Conservation (phyloP, 139 green algal species). For the Chlamydomonas applanata region DNA sequence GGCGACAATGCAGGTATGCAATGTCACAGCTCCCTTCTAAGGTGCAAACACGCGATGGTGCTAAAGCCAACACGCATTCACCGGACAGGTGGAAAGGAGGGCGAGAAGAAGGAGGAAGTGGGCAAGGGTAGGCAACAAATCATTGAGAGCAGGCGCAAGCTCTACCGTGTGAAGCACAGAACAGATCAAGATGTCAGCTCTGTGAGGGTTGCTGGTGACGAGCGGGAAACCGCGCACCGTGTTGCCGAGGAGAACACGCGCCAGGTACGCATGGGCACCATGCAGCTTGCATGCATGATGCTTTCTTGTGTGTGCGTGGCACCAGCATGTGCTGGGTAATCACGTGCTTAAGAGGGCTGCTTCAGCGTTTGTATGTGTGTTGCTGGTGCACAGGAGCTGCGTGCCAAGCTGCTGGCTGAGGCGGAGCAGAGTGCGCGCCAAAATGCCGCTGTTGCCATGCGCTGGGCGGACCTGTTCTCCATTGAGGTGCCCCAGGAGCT, state of each 20-base stretch:
- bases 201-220: slow-evolving; percentile 56
- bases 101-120: slow-evolving; percentile 54
- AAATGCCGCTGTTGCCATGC: slow-evolving; percentile 71
- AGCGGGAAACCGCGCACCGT: slow-evolving; percentile 54
- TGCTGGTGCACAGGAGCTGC: slow-evolving; percentile 52
- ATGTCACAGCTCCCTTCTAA: neutral
- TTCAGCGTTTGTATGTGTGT: too few relatives aligned
- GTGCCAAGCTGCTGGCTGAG: slow-evolving; percentile 68
- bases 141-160: slow-evolving; percentile 55
- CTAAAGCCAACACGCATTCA: too few relatives aligned
- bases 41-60: too few relatives aligned
- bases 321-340: too few relatives aligned
- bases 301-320: too few relatives aligned
- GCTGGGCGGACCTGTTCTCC: slow-evolving; percentile 69
- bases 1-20: slow-evolving; percentile 48
- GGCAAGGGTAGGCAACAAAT: slow-evolving; percentile 68
- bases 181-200: slow-evolving; percentile 58
- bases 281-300: slow-evolving; percentile 4
- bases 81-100: slow-evolving; percentile 51
- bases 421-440: slow-evolving; percentile 67
- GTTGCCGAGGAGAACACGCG: slow-evolving; percentile 59
- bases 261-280: slow-evolving; percentile 40
- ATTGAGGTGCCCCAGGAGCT: slow-evolving; percentile 72
- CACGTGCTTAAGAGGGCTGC: neutral
- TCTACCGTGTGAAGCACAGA: slow-evolving; percentile 56